Conservation (phyloP, 345 rosid genomes). For the Sisymbrium altissimum region DNA sequence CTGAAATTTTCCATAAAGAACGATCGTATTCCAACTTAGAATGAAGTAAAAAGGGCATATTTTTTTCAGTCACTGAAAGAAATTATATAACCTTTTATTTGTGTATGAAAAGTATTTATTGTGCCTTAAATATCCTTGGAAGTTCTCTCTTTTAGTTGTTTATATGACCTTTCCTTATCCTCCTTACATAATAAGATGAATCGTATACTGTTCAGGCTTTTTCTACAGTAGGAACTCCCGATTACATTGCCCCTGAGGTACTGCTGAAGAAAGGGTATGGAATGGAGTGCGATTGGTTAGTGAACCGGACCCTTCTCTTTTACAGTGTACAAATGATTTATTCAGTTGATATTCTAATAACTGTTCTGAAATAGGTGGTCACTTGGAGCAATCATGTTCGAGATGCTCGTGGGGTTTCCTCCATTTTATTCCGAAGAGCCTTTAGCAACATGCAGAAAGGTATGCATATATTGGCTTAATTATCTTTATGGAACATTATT, state of each 20-base stretch:
- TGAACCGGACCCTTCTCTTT: slow-evolving; percentile 16
- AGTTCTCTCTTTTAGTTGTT: neutral
- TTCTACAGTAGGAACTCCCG: slow-evolving; percentile 50
- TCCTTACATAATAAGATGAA: neutral
- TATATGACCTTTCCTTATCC: neutral
- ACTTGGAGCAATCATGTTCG: slow-evolving; percentile 49
- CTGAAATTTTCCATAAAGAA: neutral
- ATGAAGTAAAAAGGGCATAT: slow-evolving; percentile 2
- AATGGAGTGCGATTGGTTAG: slow-evolving; percentile 51
- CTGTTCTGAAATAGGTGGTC: slow-evolving; percentile 42
- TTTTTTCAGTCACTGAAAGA: neutral
- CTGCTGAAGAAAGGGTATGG: slow-evolving; percentile 50
- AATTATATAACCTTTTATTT: neutral
- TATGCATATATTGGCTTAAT: slow-evolving; percentile 30
- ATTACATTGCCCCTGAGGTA: slow-evolving; percentile 51
- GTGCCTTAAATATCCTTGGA: neutral
- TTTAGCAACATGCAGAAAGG: slow-evolving; percentile 48
- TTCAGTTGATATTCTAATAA: slow-evolving; percentile 15
- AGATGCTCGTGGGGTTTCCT: slow-evolving; percentile 53
- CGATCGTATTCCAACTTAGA: neutral
- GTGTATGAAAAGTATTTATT: neutral
- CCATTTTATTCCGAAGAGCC: slow-evolving; percentile 50
- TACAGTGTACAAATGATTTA: slow-evolving; percentile 3
- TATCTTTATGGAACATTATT: neutral
- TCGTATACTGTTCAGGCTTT: slow-evolving; percentile 35